Evolutionary conservation across 2,329 filamentous ascomycete genomes (phyloP), one percentile per base, ranked within the genome.

Genomic region (Diaporthe velutina): DNA sequence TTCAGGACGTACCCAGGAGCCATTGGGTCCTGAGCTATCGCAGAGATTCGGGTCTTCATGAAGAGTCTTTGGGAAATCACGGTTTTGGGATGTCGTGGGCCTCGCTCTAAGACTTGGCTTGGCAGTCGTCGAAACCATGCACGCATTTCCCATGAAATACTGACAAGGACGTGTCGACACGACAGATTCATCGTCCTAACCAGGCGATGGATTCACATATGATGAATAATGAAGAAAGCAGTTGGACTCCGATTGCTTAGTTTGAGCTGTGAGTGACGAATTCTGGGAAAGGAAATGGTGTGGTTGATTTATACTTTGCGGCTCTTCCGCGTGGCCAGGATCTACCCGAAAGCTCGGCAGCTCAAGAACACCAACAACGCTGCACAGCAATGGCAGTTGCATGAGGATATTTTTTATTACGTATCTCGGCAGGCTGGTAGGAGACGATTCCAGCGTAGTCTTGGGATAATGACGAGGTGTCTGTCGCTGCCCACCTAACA

Each of bases 241-340:
- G 12, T 22, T 28, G 4, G 22, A 52, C 45, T 7, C 50, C 7
- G 25, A 2, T 10, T 50, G 3, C n/a, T 2, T 10, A 30, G 8
- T 12, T n/a, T 28, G 28, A 60, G 68, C 13, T 13, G 54, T 38
- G 38, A 54, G 12, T 40, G 42, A 28, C 33, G 28, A 28, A 10
- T 13, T 13, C 5, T 6, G 22, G 10, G 22, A 35, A 42, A 10
- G 45, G 25, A 22, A 6, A 22, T 54, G 48, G 57, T 64, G 70
- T 64, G 17, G 70, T 72, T 64, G 57, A 64, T 45, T 55, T 55
- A 72, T 72, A 19, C 70, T 72, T 72, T 72, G 70, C 57, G 70
- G 70, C 70, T 72, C 70, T 54, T 45, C n/a, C n/a, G 9, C 58
- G 19, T 0, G 13, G 17, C 60, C 45, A 22, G 55, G 55, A 61